Conservation (phyloP, 2,329 filamentous ascomycete species). For the Orbilia javanica region DNA sequence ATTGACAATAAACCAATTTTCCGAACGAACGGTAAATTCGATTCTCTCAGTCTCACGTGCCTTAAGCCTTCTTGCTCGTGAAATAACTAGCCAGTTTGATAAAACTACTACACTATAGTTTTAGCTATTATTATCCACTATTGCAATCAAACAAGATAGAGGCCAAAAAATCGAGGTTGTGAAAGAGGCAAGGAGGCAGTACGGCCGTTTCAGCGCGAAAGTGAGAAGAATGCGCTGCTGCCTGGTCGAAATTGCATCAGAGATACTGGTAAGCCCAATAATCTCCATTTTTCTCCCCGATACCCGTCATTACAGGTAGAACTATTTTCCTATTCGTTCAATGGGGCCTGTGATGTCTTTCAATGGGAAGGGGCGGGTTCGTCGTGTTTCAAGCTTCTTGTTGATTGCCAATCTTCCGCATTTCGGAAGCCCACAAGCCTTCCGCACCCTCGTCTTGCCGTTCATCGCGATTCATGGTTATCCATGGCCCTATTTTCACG, state of each 20-base stretch:
- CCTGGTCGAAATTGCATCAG: conserved; percentile 54
- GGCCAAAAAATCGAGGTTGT: conserved; percentile 8
- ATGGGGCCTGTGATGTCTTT: not conserved
- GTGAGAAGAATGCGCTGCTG: conserved; percentile 56
- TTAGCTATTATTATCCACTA: conserved; percentile 31
- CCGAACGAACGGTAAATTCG: conserved; percentile 53
- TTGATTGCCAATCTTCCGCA: conserved; percentile 31
- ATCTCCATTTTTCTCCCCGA: conserved; percentile 9
- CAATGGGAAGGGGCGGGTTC: conserved; percentile 8
- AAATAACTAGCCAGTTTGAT: conserved; percentile 11
- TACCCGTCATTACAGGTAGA: conserved; percentile 17
- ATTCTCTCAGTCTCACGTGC: conserved; percentile 43
- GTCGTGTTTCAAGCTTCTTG: conserved; percentile 32
- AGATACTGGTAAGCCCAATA: conserved; percentile 1
- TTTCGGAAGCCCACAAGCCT: conserved; percentile 45
- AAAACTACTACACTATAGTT: not conserved
- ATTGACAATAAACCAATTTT: conserved; percentile 57
- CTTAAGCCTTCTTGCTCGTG: not conserved
- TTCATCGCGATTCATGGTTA: conserved; percentile 42
- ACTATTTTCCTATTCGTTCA: conserved; percentile 39
- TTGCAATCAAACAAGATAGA: conserved; percentile 7
- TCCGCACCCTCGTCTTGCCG: conserved; percentile 37
- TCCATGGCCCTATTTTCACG: conserved; percentile 32
- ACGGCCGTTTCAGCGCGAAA: conserved; percentile 52
- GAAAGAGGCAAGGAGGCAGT: conserved; percentile 38